These are phyloP conservation scores for Pythium guiyangense DNA, from an alignment of 352 stramenopile genomes.

Conservation along the genomic window DNA sequence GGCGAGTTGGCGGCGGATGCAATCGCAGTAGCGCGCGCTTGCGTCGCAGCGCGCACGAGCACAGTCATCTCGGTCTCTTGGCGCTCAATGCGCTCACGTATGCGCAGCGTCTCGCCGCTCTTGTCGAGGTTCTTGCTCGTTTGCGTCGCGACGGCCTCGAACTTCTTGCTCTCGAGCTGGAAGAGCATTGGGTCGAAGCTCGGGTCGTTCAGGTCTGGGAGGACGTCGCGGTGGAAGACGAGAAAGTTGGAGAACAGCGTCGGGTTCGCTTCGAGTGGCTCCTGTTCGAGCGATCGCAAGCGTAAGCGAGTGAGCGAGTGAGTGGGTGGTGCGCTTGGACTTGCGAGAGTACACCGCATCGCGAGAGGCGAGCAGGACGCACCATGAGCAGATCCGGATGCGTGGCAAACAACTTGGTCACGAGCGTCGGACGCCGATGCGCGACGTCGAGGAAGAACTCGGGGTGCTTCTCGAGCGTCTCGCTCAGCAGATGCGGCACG, in stretches of 20 bases:
- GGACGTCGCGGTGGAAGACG: constrained; percentile 43
- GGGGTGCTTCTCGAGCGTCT: constrained; percentile 56
- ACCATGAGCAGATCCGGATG: constrained; percentile 68
- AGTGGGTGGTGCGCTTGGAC: neutral
- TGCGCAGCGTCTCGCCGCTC: constrained; percentile 21
- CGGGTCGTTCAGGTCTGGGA: constrained; percentile 55
- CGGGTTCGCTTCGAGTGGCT: constrained; percentile 64
- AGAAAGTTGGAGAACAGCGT: constrained; percentile 70
- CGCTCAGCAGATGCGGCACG: constrained; percentile 50
- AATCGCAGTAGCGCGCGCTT: neutral
- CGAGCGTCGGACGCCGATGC: constrained; percentile 50
- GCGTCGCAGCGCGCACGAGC: neutral
- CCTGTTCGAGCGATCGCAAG: constrained; percentile 17
- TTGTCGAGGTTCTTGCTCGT: constrained; percentile 38
- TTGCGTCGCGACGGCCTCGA: constrained; percentile 27
- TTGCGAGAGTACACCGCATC: neutral
- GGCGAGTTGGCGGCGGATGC: neutral
- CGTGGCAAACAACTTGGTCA: constrained; percentile 57
- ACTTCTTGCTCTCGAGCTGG: constrained; percentile 47
- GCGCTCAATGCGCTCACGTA: constrained; percentile 33
- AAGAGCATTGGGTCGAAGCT: constrained; percentile 47
- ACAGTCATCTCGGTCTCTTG: constrained; percentile 33
- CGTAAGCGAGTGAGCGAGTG: neutral
- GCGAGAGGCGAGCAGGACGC: neutral
- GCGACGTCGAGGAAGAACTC: constrained; percentile 69